Evolutionary conservation across 805 yeast species (phyloP).

Genomic region (Saccharomycopsis sp.): DNA sequence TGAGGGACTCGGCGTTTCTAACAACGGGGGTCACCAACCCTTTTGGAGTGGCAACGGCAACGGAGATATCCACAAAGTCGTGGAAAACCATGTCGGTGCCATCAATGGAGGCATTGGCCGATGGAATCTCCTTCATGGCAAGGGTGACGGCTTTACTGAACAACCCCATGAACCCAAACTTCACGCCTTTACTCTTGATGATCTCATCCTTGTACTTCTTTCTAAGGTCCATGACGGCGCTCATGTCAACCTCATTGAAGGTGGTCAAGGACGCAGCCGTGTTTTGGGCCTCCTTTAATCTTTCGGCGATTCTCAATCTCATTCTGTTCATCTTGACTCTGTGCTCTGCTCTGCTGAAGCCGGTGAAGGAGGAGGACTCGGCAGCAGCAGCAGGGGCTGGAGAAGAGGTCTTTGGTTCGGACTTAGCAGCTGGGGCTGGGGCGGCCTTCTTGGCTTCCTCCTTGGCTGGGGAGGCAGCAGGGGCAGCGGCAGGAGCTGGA

Average conservation of each 20-base stretch:
- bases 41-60: conserved; percentile 98
- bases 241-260: conserved; percentile 97
- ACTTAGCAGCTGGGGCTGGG: conserved; percentile 23
- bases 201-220: conserved; percentile 95
- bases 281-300: conserved; percentile 98
- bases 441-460: conserved; percentile 27
- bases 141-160: conserved; percentile 88
- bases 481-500: conserved; percentile 23
- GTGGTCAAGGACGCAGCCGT: conserved; percentile 97
- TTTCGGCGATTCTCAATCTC: conserved; percentile 97
- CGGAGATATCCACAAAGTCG: conserved; percentile 90
- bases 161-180: conserved; percentile 98
- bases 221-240: conserved; percentile 85
- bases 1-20: conserved; percentile 89
- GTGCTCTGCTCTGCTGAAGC: conserved; percentile 77
- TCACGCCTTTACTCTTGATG: conserved; percentile 85
- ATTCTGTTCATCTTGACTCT: conserved; percentile 98
- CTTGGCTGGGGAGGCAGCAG: conserved; percentile 24
- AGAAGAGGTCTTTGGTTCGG: conserved; percentile 25
- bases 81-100: conserved; percentile 90
- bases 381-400: conserved; percentile 22
- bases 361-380: conserved; percentile 29
- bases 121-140: conserved; percentile 91
- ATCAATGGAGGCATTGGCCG: conserved; percentile 92
- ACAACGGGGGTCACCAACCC: conserved; percentile 97